Conservation (phyloP, 805 yeast species). For the Candida arabinofermentans region DNA sequence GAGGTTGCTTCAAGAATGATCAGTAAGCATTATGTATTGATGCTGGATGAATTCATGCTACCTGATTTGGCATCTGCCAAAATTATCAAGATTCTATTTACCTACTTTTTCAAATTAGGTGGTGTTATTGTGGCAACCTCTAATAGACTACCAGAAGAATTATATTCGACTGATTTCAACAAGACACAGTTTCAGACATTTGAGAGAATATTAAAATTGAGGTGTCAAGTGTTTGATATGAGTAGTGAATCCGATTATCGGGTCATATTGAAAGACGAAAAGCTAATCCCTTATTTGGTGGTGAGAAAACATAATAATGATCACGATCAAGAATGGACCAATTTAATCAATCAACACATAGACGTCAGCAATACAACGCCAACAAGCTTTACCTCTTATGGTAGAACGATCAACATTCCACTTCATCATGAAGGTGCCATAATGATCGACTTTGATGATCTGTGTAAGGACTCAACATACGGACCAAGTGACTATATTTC, state of each 20-base stretch:
- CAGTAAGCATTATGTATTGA: conserved; percentile 49
- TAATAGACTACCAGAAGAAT: conserved; percentile 66
- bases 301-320: conserved; percentile 24
- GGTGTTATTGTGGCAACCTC: conserved; percentile 75
- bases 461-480: conserved; percentile 48
- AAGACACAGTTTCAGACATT: conserved; percentile 55
- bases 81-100: conserved; percentile 58
- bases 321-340: conserved; percentile 34
- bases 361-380: conserved; percentile 8
- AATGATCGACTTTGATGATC: conserved; percentile 45
- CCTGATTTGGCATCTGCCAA: conserved; percentile 76
- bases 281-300: conserved; percentile 30
- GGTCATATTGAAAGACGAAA: conserved; percentile 26
- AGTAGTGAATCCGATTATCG: conserved; percentile 56
- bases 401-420: conserved; percentile 47
- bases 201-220: conserved; percentile 48
- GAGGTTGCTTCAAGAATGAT: conserved; percentile 67
- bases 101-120: conserved; percentile 67
- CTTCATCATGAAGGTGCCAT: conserved; percentile 38
- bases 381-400: conserved; percentile 47
- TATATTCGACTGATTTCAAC: conserved; percentile 63
- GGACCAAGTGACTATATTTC: conserved; percentile 72
- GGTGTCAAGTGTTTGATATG: conserved; percentile 65
- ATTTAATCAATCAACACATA: conserved; percentile 24
- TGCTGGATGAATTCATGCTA: conserved; percentile 71